Conservation (phyloP, 768 basidiomycete species). For the Austroboletus eburneus region DNA sequence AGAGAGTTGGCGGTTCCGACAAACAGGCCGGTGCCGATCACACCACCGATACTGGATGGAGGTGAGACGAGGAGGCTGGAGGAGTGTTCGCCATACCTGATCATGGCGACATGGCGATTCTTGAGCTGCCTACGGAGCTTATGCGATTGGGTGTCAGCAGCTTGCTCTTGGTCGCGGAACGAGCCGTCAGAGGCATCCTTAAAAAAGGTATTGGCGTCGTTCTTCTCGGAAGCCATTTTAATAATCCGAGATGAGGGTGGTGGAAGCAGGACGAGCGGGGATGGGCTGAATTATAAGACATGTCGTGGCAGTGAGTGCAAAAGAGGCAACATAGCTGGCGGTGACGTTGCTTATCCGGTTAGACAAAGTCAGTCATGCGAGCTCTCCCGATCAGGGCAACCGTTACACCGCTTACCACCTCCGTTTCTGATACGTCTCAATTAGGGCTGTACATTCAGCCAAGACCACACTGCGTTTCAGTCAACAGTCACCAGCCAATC, state of each 20-base stretch:
- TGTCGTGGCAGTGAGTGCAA: background rate
- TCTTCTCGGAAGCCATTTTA: slow-evolving; percentile 23
- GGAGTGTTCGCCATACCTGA: slow-evolving; percentile 45
- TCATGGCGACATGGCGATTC: slow-evolving; percentile 81
- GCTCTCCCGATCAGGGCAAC: too few species aligned
- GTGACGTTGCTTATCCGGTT: too few species aligned
- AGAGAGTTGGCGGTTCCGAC: slow-evolving; percentile 56
- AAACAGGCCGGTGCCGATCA: slow-evolving; percentile 59
- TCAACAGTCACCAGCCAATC: too few species aligned
- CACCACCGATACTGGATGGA: slow-evolving; percentile 52
- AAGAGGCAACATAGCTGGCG: too few species aligned
- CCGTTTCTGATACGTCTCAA: too few species aligned
- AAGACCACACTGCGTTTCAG: too few species aligned
- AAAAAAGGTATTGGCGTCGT: background rate
- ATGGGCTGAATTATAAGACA: background rate
- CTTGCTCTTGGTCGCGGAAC: slow-evolving; percentile 20
- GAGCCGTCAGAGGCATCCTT: slow-evolving; percentile 15
- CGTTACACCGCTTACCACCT: too few species aligned
- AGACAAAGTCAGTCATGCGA: too few species aligned
- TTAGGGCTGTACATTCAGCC: too few species aligned
- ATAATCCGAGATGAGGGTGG: background rate
- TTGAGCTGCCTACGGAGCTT: slow-evolving; percentile 59
- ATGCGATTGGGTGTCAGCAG: background rate
- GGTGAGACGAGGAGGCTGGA: background rate
- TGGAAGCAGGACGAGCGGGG: too few species aligned